phyloP scores from a whole-genome alignment of 768 basidiomycete genomes.

The Lepiota brunneoincarnata region DNA sequence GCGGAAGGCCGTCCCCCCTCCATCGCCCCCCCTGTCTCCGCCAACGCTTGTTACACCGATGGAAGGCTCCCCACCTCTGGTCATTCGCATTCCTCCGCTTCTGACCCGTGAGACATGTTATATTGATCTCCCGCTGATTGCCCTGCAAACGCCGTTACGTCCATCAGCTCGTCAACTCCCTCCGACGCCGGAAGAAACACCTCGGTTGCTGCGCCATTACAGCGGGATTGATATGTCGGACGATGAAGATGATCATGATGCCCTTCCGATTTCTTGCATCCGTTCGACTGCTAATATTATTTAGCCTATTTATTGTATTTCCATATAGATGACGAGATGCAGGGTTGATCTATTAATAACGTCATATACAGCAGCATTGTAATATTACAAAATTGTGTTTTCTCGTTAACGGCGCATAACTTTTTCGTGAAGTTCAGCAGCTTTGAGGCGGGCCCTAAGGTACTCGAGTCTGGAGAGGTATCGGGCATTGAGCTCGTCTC shows the following conservation, averaged over 20 bases:
- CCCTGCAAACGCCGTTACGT: not conserved
- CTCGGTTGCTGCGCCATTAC: not conserved
- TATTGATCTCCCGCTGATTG: not conserved
- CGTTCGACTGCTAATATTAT: slow-evolving; percentile 2
- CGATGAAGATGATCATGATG: slow-evolving; percentile 5
- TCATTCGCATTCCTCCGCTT: slow-evolving; percentile 12
- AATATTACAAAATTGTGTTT: not conserved
- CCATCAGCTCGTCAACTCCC: not conserved
- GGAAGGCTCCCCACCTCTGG: not conserved
- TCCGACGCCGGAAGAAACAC: slow-evolving; percentile 11
- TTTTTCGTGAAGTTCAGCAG: slow-evolving; percentile 63
- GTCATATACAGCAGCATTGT: not conserved
- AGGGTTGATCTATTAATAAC: slow-evolving; percentile 21
- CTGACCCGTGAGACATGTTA: not conserved
- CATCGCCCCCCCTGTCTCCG: slow-evolving; percentile 11
- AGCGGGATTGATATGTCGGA: slow-evolving; percentile 3
- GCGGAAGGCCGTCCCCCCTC: slow-evolving; percentile 6
- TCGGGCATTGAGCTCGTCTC: slow-evolving; percentile 62
- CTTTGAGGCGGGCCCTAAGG: slow-evolving; percentile 70
- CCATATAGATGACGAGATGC: not conserved
- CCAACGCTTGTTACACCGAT: not conserved
- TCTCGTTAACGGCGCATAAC: slow-evolving; percentile 34
- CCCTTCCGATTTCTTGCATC: slow-evolving; percentile 4
- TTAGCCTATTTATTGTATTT: not conserved
- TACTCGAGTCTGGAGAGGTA: slow-evolving; percentile 75